These are phyloP conservation scores for Pulveroboletus ravenelii DNA, from an alignment of 768 basidiomycete genomes.

Conservation along the genomic window DNA sequence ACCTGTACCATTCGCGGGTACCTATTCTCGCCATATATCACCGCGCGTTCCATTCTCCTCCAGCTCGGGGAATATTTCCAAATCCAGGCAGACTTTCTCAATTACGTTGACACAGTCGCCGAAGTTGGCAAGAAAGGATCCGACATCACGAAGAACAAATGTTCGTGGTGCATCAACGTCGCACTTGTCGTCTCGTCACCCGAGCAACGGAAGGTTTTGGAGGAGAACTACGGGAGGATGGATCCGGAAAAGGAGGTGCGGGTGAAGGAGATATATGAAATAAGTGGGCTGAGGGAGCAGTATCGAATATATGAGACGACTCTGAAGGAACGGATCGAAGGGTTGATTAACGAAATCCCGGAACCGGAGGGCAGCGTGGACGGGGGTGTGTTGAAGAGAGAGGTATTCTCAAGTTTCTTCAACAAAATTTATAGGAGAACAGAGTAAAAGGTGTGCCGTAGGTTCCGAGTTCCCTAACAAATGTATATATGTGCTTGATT, in stretches of 20 bases:
- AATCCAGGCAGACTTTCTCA: background rate
- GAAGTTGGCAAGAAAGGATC: background rate
- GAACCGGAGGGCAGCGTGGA: background rate
- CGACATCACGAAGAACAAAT: background rate
- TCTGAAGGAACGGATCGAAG: background rate
- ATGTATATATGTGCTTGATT: background rate
- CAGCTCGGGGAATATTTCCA: conserved; percentile 3
- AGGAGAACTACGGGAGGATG: background rate
- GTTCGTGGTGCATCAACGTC: conserved; percentile 4
- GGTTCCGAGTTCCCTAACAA: too few species aligned
- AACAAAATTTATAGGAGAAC: background rate
- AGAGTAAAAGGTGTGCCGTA: background rate
- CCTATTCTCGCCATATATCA: background rate
- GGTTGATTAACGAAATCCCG: background rate
- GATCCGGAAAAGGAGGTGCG: background rate
- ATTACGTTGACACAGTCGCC: background rate
- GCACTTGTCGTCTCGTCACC: background rate
- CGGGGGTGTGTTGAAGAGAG: background rate
- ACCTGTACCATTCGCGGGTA: background rate
- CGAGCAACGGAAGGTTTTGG: background rate
- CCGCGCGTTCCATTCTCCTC: conserved; percentile 1
- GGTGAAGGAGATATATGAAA: conserved; percentile 2
- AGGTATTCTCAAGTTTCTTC: background rate
- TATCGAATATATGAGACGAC: background rate
- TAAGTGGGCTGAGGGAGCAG: background rate